These are phyloP conservation scores for Aplosporella prunicola DNA, from an alignment of 2,329 filamentous ascomycete species.

Conservation along the genomic window DNA sequence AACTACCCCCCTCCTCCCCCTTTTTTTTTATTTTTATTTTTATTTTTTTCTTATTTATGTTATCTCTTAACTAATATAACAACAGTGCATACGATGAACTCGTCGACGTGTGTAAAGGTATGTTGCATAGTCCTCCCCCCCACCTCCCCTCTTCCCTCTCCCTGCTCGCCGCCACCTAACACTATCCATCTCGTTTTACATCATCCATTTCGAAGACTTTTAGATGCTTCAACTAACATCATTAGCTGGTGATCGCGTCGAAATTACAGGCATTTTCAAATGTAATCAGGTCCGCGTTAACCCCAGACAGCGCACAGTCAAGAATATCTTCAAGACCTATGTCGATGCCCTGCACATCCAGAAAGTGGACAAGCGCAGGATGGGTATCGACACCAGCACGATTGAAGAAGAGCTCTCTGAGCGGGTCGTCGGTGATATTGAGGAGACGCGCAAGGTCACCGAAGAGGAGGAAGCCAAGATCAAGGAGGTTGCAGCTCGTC, in stretches of 20 bases:
- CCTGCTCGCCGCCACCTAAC: no score
- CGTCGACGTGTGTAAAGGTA: constrained; percentile 95
- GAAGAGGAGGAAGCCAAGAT: constrained; percentile 88
- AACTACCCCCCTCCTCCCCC: no score
- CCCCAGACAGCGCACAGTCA: constrained; percentile 81
- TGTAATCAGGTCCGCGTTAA: constrained; percentile 91
- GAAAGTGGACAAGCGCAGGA: constrained; percentile 89
- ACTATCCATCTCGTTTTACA: no score
- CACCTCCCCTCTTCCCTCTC: no score
- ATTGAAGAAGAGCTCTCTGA: constrained; percentile 75
- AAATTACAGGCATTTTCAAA: constrained; percentile 94
- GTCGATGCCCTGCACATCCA: constrained; percentile 92
- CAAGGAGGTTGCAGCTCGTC: constrained; percentile 63
- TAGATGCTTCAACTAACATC: no score
- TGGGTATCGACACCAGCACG: constrained; percentile 84
- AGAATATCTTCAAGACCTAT: constrained; percentile 96
- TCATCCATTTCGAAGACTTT: no score
- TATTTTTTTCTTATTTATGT: no score
- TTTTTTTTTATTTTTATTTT: no score
- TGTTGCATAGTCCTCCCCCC: no score
- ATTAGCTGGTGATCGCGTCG: constrained; percentile 91
- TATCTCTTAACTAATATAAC: no score
- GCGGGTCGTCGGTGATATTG: constrained; percentile 58
- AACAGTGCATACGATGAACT: constrained; percentile 93
- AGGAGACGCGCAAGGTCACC: constrained; percentile 74